These are phyloP conservation scores for Centrapalus pauciflorus DNA, from an alignment of 129 eudicot species.

Conservation along the genomic window DNA sequence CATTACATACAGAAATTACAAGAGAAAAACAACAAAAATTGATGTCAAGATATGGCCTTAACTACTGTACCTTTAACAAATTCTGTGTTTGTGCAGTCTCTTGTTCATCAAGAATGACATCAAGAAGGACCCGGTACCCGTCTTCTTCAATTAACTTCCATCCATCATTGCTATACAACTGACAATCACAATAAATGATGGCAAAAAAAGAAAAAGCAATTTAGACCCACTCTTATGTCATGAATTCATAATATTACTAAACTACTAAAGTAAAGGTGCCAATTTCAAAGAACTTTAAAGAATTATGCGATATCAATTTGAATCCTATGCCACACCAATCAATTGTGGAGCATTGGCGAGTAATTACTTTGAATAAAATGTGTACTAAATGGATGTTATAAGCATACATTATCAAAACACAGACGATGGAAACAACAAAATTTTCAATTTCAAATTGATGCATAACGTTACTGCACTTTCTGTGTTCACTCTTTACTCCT, in stretches of 20 bases:
- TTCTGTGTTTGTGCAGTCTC: constrained; percentile 6
- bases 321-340: not conserved
- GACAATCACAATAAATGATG: not conserved
- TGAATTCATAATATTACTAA: too few species aligned
- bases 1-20: not conserved
- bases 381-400: not conserved
- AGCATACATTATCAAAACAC: not conserved
- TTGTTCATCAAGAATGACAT: constrained; percentile 17
- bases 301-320: not conserved
- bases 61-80: constrained; percentile 5
- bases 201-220: not conserved
- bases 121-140: constrained; percentile 14
- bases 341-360: not conserved
- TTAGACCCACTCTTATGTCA: not conserved
- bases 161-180: constrained; percentile 15
- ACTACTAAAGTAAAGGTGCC: too few species aligned
- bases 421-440: not conserved
- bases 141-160: constrained; percentile 22
- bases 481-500: not conserved
- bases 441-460: not conserved
- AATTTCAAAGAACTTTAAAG: not conserved
- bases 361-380: not conserved
- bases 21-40: not conserved
- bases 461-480: not conserved
- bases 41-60: not conserved